Conservation (phyloP, 1,284 basidiomycete species). For the Papiliotrema flavescens region DNA sequence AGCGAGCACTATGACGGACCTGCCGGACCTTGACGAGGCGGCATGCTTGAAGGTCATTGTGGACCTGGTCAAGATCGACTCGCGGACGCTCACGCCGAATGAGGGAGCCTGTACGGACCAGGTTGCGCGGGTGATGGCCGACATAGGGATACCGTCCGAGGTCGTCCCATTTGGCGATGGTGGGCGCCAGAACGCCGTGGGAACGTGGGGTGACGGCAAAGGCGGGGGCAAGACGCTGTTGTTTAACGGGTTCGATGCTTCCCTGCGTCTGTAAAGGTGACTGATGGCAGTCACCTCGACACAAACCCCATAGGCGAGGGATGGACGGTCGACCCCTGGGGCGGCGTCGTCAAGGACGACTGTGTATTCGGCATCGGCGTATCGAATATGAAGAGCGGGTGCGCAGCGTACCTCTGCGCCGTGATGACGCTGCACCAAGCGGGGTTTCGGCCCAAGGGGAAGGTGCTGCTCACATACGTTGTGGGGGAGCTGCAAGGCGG, state of each 20-base stretch:
- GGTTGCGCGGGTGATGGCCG: conserved; percentile 8
- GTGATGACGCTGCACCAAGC: conserved; percentile 11
- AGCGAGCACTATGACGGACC: background rate
- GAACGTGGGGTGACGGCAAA: conserved; percentile 10
- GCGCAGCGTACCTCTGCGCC: conserved; percentile 15
- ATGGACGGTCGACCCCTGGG: conserved; percentile 18
- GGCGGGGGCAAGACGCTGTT: conserved; percentile 11
- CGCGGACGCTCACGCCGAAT: conserved; percentile 10
- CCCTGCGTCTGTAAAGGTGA: too few species aligned
- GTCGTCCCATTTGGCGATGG: conserved; percentile 8
- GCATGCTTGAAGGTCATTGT: conserved; percentile 6
- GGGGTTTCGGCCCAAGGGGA: conserved; percentile 13
- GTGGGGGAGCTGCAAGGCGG: conserved; percentile 18
- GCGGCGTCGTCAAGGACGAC: conserved; percentile 9
- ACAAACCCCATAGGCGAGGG: conserved; percentile 15
- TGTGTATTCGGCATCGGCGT: conserved; percentile 17
- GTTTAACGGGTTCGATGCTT: conserved; percentile 8
- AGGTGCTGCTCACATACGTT: conserved; percentile 12
- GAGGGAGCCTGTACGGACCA: conserved; percentile 7
- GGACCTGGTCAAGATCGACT: conserved; percentile 11
- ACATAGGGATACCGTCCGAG: conserved; percentile 5
- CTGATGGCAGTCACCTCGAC: conserved; percentile 9
- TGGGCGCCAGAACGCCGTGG: conserved; percentile 13
- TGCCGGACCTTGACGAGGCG: conserved; percentile 7
- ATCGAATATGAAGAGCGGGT: conserved; percentile 17